Evolutionary conservation across 768 basidiomycete genomes (phyloP), one percentile per base, ranked within the genome.

Genomic region (Mycena chlorophos): DNA sequence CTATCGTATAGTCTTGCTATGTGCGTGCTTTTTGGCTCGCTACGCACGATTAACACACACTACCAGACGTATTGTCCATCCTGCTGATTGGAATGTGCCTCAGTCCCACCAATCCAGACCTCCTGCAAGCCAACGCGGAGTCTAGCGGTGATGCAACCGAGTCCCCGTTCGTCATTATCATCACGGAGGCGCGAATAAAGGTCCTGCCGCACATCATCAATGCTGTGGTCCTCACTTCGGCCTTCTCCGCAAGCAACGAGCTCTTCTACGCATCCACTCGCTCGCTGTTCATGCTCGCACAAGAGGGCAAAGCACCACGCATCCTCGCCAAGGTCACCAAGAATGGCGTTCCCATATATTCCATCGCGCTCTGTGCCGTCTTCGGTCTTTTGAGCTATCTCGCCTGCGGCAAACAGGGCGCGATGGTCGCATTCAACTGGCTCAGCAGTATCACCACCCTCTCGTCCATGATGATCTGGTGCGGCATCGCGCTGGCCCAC

Each of bases 171-270:
- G 73, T 80, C 58, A 78, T 81, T 61, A 78, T 78, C 51, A 74
- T 74, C 51, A 57, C 60, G 50, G 63, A 68, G 29, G 75, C 78
- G 8, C 77, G 78, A 34, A 78, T 83, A 69, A 78, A 73, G 54
- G 71, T 69, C 4, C 65, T 81, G 19, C 73, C 73, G 8, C 71
- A 71, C n/a, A 74, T 85, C 61, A 70, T 85, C 62, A 86, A 85
- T 68, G 82, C 76, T 2, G 69, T 68, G 51, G 69, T 85, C 63
- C 72, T 85, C 60, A 74, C 84, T 4, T 71, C 71, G 49, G 76
- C 78, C 1, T 80, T 79, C 70, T 80, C 78, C 37, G 75, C 80
- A 22, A 75, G 73, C 49, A 81, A 80, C 61, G 74, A 73, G 10
- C 74, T 69, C 71, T 47, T 79, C 27, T 79, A 74, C 68, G 69